Percentiles rank a stretch among this genome's conserved stretches.
These are phyloP conservation scores for Linanthus parryae DNA, from an alignment of 148 eudicot genomes.

Conservation along the genomic window DNA sequence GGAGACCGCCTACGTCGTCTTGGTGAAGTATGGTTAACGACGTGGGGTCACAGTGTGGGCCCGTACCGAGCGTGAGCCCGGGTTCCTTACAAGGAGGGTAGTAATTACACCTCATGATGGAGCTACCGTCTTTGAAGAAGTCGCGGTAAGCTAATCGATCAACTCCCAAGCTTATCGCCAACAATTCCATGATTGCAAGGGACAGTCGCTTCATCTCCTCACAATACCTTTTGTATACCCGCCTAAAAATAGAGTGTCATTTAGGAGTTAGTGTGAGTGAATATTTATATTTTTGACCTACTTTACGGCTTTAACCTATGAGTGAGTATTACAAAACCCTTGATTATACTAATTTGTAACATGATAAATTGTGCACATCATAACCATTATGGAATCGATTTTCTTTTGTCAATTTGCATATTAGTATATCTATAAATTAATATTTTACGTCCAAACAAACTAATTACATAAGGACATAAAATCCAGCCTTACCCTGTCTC, in stretches of 20 bases:
- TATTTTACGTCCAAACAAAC: not conserved
- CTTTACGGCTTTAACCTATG: not conserved
- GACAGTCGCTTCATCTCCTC: slow-evolving; percentile 36
- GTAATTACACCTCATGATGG: slow-evolving; percentile 34
- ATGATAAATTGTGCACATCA: no score
- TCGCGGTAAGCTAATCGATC: slow-evolving; percentile 18
- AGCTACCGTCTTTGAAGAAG: slow-evolving; percentile 32
- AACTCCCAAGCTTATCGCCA: slow-evolving; percentile 37
- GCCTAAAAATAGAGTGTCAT: slow-evolving; percentile 4
- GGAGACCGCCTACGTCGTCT: slow-evolving; percentile 43
- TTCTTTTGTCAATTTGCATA: no score
- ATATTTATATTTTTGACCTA: not conserved
- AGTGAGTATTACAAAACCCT: no score
- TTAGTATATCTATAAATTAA: not conserved
- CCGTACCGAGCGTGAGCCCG: slow-evolving; percentile 31
- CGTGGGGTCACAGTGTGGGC: slow-evolving; percentile 50
- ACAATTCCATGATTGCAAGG: slow-evolving; percentile 30
- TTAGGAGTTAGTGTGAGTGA: not conserved
- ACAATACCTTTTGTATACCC: slow-evolving; percentile 37
- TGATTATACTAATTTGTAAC: no score
- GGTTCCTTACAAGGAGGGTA: slow-evolving; percentile 39
- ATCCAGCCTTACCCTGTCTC: slow-evolving; percentile 21
- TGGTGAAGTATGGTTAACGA: slow-evolving; percentile 43
- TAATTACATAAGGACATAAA: not conserved
- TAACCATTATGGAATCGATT: no score